phyloP scores from a whole-genome alignment of 2,329 filamentous ascomycete genomes.

The Epichloe sibirici region DNA sequence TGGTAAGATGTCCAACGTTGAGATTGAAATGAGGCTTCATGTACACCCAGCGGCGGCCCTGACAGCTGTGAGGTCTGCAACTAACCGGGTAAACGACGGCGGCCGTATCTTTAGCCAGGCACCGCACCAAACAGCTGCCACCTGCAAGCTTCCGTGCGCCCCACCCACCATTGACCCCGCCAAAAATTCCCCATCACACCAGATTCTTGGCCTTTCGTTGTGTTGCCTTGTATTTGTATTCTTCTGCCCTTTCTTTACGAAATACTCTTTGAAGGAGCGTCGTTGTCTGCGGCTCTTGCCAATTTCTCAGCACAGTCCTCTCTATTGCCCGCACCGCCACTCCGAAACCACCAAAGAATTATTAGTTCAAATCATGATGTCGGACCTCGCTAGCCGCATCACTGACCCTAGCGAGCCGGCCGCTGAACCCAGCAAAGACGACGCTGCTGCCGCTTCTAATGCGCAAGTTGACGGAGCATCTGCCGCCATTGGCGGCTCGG shows the following conservation, averaged over 20 bases:
- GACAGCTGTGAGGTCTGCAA: background rate
- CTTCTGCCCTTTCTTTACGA: background rate
- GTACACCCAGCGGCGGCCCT: too few relatives aligned
- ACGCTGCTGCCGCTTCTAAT: background rate
- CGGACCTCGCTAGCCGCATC: constrained; percentile 7
- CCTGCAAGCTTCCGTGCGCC: background rate
- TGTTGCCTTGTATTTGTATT: too few relatives aligned
- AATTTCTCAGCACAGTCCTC: too few relatives aligned
- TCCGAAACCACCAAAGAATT: background rate
- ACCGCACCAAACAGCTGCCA: background rate
- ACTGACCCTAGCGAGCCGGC: constrained; percentile 1
- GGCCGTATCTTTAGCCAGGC: too few relatives aligned
- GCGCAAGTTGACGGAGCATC: constrained; percentile 6
- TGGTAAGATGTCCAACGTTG: too few relatives aligned
- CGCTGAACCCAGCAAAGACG: background rate
- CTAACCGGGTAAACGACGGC: too few relatives aligned
- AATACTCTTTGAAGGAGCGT: too few relatives aligned
- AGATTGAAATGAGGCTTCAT: too few relatives aligned
- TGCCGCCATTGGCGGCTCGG: constrained; percentile 5
- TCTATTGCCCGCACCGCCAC: background rate
- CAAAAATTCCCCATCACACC: background rate
- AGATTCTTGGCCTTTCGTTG: background rate
- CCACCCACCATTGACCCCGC: background rate
- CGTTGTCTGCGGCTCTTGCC: too few relatives aligned
- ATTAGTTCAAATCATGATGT: constrained; percentile 1